phyloP scores from a whole-genome alignment of 192 early-diverging fungal species.

The Allomyces macrogynus region DNA sequence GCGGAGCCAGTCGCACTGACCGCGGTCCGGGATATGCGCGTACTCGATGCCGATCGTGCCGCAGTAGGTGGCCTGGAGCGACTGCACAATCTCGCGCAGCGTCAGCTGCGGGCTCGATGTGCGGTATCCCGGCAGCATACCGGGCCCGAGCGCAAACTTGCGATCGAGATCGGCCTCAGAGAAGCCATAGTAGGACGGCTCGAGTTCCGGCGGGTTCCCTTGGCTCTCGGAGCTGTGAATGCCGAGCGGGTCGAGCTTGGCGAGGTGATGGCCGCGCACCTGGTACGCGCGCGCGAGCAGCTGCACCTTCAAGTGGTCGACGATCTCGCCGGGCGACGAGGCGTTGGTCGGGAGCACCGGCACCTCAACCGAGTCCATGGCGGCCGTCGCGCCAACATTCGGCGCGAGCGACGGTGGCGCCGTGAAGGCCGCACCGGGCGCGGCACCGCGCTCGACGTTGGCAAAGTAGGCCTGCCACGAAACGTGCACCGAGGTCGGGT shows the following conservation, averaged over 20 bases:
- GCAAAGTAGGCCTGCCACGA: constrained; percentile 96
- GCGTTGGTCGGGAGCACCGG: constrained; percentile 10
- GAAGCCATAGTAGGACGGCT: constrained; percentile 80
- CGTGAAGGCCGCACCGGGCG: constrained; percentile 49
- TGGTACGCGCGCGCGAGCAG: constrained; percentile 88
- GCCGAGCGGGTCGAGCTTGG: constrained; percentile 84
- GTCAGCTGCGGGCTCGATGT: constrained; percentile 52
- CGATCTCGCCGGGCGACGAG: constrained; percentile 40
- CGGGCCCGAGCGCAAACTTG: constrained; percentile 78
- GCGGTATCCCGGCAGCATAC: constrained; percentile 76
- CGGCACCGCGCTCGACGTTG: constrained; percentile 43
- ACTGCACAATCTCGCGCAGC: constrained; percentile 73
- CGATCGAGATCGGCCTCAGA: constrained; percentile 77
- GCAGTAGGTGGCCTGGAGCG: constrained; percentile 70
- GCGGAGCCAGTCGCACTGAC: constrained; percentile 92
- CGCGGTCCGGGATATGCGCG: constrained; percentile 92
- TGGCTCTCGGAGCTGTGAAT: constrained; percentile 42
- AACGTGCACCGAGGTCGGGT: constrained; percentile 76
- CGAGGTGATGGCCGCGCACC: constrained; percentile 87
- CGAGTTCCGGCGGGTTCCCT: constrained; percentile 54
- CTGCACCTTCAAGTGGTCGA: constrained; percentile 97
- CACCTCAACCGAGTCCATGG: too few relatives aligned
- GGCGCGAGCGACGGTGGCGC: constrained; percentile 62
- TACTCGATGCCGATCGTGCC: constrained; percentile 93
- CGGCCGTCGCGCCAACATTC: constrained; percentile 34